phyloP scores from a whole-genome alignment of 73 alveolate genomes.

The Symbiodinium natans region DNA sequence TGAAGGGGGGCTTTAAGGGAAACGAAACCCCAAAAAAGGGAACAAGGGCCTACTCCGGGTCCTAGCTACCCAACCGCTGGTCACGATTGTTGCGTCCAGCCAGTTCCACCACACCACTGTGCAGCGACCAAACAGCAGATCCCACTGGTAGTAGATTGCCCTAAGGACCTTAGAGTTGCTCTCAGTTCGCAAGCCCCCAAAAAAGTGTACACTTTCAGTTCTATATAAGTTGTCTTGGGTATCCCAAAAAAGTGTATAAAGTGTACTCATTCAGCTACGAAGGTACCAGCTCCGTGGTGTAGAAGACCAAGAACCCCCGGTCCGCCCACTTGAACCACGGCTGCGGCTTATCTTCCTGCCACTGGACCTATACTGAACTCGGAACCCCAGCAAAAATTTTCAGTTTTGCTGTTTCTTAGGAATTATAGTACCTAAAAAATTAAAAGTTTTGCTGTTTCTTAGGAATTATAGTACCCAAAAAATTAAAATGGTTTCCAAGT shows the following conservation, averaged over 20 bases:
- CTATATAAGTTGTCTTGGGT: no score
- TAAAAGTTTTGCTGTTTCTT: no score
- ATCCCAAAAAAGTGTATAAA: no score
- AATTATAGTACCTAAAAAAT: no score
- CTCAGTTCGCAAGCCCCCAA: background rate
- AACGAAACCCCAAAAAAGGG: no score
- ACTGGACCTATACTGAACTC: background rate
- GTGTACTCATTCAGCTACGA: no score
- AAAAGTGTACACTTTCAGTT: no score
- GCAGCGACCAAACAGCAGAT: slow-evolving; percentile 51
- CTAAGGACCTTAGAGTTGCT: background rate
- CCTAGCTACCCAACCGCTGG: slow-evolving; percentile 37
- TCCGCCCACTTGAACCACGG: slow-evolving; percentile 22
- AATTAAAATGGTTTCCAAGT: background rate
- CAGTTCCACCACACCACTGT: slow-evolving; percentile 89
- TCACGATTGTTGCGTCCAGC: slow-evolving; percentile 48
- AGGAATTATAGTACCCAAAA: no score
- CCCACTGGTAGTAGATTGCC: background rate
- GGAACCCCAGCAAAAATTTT: background rate
- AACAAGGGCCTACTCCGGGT: no score
- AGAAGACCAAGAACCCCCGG: slow-evolving; percentile 16
- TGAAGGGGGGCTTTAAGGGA: no score
- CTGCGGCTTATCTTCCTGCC: background rate
- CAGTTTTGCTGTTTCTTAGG: no score
- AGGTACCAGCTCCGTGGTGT: slow-evolving; percentile 29